Base-by-base conservation (phyloP, 768 basidiomycete species). In the Rhizopogon sp. region DNA sequence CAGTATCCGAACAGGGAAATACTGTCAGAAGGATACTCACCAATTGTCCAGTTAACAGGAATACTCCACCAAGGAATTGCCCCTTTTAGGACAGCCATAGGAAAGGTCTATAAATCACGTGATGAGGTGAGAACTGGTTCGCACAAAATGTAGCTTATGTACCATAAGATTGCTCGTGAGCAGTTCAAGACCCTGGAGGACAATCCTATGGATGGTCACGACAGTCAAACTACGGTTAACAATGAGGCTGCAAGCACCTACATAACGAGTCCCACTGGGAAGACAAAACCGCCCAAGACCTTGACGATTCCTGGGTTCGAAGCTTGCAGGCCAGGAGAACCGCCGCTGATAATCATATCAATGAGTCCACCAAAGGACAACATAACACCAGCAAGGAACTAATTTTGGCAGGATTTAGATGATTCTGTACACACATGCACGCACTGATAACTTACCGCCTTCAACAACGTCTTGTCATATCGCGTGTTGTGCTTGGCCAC, bases 151-250 rank as follows among this genome's bases (percentile, higher is more conserved):
- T 35, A 52, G 8, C 10, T 25, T 35, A 45, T 66, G 45, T 57
- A 87, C 86, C 85, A 90, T 80, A 80, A 90, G 82, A 63, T 88
- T 87, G 62, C 87, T 88, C 46, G 87, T 89, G 37, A 89, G 66
- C 1, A 90, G 76, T 55, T 90, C 87, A 43, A 82, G 74, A 2
- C 83, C 83, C 69, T 87, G 84, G 13, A 89, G 71, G 13, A 86
- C 77, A 56, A 90, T 87, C 87, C 87, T 89, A 58, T 20, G 39
- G 37, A 52, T 6, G 17, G n/a, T 11, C 2, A 17, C 13, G 8
- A 20, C 37, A 11, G 28, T 62, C 28, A 59, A 49, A 22, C 33
- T 37, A 11, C 6, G 13, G 10, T n/a, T 9, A 9, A 43, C 25
- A 3, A 40, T 39, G 16, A 29, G 6, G 3, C 6, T 6, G 7